phyloP scores from a whole-genome alignment of 768 basidiomycete genomes.

The Wakefieldia striispora region DNA sequence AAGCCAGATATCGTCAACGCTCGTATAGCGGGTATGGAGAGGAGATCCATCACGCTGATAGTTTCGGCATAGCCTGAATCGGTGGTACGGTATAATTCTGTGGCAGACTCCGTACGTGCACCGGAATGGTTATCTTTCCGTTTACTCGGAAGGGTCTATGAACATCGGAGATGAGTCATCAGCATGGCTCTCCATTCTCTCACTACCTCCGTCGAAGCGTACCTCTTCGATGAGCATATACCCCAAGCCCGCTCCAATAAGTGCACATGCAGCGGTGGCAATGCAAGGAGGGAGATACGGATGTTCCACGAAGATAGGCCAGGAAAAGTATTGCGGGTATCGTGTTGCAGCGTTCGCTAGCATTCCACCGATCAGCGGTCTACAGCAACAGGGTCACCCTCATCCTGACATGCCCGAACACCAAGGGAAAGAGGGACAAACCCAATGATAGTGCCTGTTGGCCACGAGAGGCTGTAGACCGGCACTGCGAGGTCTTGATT shows the following conservation, averaged over 20 bases:
- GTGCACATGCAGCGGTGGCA: constrained; percentile 6
- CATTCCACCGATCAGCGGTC: constrained; percentile 24
- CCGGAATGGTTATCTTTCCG: background rate
- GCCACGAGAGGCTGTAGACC: constrained; percentile 57
- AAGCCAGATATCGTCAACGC: constrained; percentile 51
- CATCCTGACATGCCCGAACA: background rate
- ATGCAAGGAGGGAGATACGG: constrained; percentile 20
- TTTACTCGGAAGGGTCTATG: constrained; percentile 20
- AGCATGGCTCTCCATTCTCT: background rate
- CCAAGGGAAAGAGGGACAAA: constrained; percentile 16
- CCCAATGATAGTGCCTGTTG: constrained; percentile 55
- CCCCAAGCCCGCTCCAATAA: constrained; percentile 10
- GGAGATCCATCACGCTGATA: constrained; percentile 33
- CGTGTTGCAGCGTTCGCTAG: constrained; percentile 15
- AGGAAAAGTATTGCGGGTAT: constrained; percentile 13
- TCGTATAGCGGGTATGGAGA: constrained; percentile 51
- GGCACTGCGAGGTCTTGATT: constrained; percentile 61
- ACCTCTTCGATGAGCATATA: constrained; percentile 24
- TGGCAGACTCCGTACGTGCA: background rate
- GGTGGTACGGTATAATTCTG: background rate
- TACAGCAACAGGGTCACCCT: background rate
- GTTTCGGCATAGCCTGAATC: constrained; percentile 8
- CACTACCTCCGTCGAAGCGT: background rate
- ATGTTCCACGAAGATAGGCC: constrained; percentile 11
- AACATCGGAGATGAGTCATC: background rate